Evolutionary conservation across 495 filamentous ascomycete genomes (phyloP), one percentile per base, ranked within the genome.

Genomic region (Talaromyces wortmannii): DNA sequence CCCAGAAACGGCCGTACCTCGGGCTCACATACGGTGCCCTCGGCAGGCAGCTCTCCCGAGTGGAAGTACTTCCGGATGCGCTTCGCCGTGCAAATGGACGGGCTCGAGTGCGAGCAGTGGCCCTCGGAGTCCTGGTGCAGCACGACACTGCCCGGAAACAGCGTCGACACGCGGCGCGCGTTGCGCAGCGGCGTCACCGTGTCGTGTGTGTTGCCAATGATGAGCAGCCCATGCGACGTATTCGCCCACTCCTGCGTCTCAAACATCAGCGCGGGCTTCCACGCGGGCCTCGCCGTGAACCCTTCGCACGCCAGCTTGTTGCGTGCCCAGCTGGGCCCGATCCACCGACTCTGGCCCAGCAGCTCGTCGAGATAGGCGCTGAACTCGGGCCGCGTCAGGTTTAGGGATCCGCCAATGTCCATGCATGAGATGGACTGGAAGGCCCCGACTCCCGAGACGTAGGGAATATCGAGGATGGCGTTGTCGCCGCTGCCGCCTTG

Each of bases 171-270:
- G 74, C 43, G 57, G 57, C 1, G 76, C 76, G 13, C 66, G 71
- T 12, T 56, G 55, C n/a, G 12, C 7, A 80, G 52, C 15, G 78
- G 73, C 0, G 78, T 80, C 30, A 68, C 61, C 0, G 68, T 63
- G 52, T 80, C 78, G 6, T 58, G 57, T 0, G 62, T 68, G 53
- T 75, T 79, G 2, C 71, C 69, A 15, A 78, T 66, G 17, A 79
- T 61, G 7, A 82, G 58, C 10, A 74, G 56, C 1, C 75, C 75
- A 18, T 71, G 67, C 61, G 66, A 70, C 3, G 74, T 78, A 59
- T 67, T 70, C 10, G 74, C 68, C 52, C 15, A 13, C 42, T 31
- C 43, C 45, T 43, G 43, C 52, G 10, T 31, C 42, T 53, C 15
- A 10, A 53, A 40, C 52, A 2, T 45, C 43, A 36, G 45, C 44